Evolutionary conservation across 176 grass and related monocot genomes (phyloP).

Genomic region (Zoysia japonica): DNA sequence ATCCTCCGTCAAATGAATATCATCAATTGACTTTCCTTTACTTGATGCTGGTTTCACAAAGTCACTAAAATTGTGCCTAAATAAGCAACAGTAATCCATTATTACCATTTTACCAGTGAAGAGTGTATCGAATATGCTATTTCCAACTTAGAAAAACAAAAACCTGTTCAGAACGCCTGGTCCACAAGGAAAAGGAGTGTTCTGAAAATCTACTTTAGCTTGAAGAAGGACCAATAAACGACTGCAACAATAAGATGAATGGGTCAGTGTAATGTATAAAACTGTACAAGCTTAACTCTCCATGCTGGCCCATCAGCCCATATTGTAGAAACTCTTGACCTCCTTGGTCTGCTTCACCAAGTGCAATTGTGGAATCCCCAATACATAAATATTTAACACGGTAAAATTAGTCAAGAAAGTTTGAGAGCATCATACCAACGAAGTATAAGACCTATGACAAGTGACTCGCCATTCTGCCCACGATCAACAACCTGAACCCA

Average conservation of each 20-base stretch:
- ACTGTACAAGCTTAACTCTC: neutral
- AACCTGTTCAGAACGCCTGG: slow-evolving; percentile 85
- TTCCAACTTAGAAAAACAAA: slow-evolving; percentile 30
- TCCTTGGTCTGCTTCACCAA: neutral
- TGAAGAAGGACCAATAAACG: slow-evolving; percentile 94
- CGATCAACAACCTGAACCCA: slow-evolving; percentile 79
- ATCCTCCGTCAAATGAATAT: slow-evolving; percentile 85
- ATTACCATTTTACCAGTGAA: neutral
- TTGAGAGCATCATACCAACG: slow-evolving; percentile 57
- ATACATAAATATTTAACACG: neutral
- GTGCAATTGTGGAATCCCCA: neutral
- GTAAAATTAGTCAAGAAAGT: slow-evolving; percentile 21
- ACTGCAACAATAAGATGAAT: slow-evolving; percentile 47
- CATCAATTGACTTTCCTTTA: slow-evolving; percentile 96
- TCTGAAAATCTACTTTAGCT: slow-evolving; percentile 97
- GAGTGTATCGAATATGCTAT: slow-evolving; percentile 22
- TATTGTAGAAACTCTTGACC: neutral
- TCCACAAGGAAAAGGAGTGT: slow-evolving; percentile 85
- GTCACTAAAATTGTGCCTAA: slow-evolving; percentile 94
- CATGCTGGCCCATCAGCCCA: neutral
- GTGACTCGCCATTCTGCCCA: slow-evolving; percentile 72
- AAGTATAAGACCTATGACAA: slow-evolving; percentile 98
- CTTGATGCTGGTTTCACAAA: slow-evolving; percentile 97
- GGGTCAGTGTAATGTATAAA: slow-evolving; percentile 2
- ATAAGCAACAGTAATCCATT: slow-evolving; percentile 32